These are phyloP conservation scores for Hypoxylon trugodes DNA, from an alignment of 495 filamentous ascomycete genomes.

Conservation along the genomic window DNA sequence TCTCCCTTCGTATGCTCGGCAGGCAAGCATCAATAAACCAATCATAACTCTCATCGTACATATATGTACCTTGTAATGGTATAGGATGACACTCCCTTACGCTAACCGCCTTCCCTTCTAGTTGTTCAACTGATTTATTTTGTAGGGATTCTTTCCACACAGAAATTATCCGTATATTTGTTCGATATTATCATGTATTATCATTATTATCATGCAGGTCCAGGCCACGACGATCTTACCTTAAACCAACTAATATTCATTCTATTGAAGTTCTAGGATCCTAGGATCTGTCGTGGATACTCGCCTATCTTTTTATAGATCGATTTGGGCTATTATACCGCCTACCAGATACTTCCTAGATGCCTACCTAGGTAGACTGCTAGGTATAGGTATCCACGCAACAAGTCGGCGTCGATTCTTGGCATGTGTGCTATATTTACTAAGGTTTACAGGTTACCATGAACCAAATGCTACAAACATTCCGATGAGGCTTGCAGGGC, in stretches of 20 bases:
- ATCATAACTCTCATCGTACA: slow-evolving; percentile 15
- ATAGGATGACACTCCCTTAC: slow-evolving; percentile 19
- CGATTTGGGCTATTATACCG: too few species aligned
- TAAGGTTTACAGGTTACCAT: slow-evolving; percentile 14
- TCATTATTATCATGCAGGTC: slow-evolving; percentile 34
- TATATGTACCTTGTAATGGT: slow-evolving; percentile 13
- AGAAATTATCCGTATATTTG: slow-evolving; percentile 37
- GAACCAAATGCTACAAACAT: slow-evolving; percentile 8
- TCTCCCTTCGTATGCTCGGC: slow-evolving; percentile 10
- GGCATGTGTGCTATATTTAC: slow-evolving; percentile 21
- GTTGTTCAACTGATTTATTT: slow-evolving; percentile 23
- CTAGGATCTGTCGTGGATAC: slow-evolving; percentile 14
- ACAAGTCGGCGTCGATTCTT: slow-evolving; percentile 21
- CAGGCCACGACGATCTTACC: slow-evolving; percentile 18
- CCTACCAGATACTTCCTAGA: neutral
- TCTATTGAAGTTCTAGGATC: neutral
- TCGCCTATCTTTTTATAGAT: slow-evolving; percentile 26
- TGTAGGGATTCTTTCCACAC: slow-evolving; percentile 10
- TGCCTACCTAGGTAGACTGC: slow-evolving; percentile 1
- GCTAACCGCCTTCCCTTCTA: slow-evolving; percentile 35
- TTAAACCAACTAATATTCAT: too few species aligned
- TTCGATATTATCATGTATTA: slow-evolving; percentile 34
- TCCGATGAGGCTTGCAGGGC: slow-evolving; percentile 12
- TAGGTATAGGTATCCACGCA: neutral
- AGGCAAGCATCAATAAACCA: slow-evolving; percentile 7